Evolutionary conservation across 2,329 filamentous ascomycete genomes (phyloP), one percentile per base, ranked within the genome.

Genomic region (Botryotinia convoluta): DNA sequence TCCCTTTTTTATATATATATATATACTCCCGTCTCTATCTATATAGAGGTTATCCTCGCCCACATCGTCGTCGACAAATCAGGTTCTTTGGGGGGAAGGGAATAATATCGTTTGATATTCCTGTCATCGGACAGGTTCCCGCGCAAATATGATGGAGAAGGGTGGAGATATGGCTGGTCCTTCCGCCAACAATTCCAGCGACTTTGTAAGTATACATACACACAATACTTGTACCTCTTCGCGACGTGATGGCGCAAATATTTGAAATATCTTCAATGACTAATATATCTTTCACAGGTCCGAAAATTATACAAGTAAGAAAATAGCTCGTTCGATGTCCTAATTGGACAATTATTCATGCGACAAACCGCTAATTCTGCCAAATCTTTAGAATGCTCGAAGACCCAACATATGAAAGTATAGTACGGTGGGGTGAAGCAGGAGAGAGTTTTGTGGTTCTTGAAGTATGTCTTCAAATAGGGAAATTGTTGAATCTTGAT

Each of bases 261-360:
- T 61, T 20, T n/a, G 61, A 64, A 39, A 35, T 59, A 29, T 29
- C 39, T 60, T 35, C 42, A 18, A 69, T 74, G 29, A 54, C 75
- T 81, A 78, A 75, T 71, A 26, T 26, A 35, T 73, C 51, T 62
- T 9, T 70, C 78, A 62, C 79, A 98, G 95, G 95, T 98, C 85
- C 94, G 95, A 86, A 98, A 98, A 85, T 87, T 98, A 77, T 98
- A 98, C 88, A 97, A 97, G 95, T 98, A 91, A 84, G 88, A 69
- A 72, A 57, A 26, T 32, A 20, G 18, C 32, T 20, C 59, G 51
- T 32, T 10, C n/a, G 26, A 29, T 67, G 72, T 71, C 71, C 32
- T 29, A 14, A 48, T 37, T 42, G 39, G 72, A 35, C 14, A 78
- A 65, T 75, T 78, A 77, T 83, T 83, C 74, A 82, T 76, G 71